These are phyloP conservation scores for Samsoniella hepiali DNA, from an alignment of 2,329 filamentous ascomycete species.

Conservation along the genomic window DNA sequence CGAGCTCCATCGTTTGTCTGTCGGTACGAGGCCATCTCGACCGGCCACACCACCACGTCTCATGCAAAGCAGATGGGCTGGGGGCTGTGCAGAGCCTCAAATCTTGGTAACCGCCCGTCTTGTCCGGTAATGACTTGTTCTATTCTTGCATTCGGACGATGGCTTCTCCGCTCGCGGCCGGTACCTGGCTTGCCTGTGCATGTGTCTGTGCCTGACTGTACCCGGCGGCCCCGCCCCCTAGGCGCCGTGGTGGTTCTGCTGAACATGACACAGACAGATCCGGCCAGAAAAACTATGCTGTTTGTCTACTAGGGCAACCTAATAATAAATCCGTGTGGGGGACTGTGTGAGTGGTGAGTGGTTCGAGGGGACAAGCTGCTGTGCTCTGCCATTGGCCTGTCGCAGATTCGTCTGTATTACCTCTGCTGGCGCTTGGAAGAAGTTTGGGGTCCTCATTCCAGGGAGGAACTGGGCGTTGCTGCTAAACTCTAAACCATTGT, in stretches of 20 bases:
- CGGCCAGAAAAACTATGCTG: neutral
- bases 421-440: slow-evolving; percentile 7
- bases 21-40: neutral
- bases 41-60: slow-evolving; percentile 4
- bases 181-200: neutral
- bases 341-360: neutral
- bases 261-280: neutral
- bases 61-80: slow-evolving; percentile 1
- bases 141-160: slow-evolving; percentile 3
- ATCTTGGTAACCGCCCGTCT: slow-evolving; percentile 15
- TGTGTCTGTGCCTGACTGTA: neutral
- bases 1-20: neutral
- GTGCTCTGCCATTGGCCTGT: neutral
- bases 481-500: neutral
- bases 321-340: slow-evolving; percentile 5
- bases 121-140: slow-evolving; percentile 5
- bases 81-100: slow-evolving; percentile 18
- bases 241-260: slow-evolving; percentile 5
- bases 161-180: too few species aligned
- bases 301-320: slow-evolving; percentile 2
- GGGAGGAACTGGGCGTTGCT: neutral
- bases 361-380: neutral
- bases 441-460: neutral
- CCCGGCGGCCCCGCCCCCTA: neutral
- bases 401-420: slow-evolving; percentile 2